A percentile compares a stretch with the other conserved stretches of the same genome.
phyloP scores from a whole-genome alignment of 140 eudicot species.

The Anethum foeniculum region DNA sequence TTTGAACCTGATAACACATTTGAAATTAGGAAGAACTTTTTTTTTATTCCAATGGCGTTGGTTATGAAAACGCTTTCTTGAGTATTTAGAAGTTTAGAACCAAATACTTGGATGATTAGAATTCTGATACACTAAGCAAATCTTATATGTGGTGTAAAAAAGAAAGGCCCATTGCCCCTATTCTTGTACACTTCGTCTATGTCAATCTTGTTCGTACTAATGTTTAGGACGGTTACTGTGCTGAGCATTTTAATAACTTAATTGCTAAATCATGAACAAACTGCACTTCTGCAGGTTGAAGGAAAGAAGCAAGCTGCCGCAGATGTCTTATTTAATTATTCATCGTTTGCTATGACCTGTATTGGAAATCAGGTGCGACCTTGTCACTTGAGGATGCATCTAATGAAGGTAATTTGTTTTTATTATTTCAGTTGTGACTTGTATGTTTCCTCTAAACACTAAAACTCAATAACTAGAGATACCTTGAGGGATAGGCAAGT shows the following conservation, averaged over 20 bases:
- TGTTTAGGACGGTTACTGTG: not conserved
- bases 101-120: not conserved
- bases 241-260: not conserved
- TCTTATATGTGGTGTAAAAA: not conserved
- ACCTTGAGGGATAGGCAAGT: not conserved
- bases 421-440: not conserved
- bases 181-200: not conserved
- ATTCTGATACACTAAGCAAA: not conserved
- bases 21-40: not conserved
- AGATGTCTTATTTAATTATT: conserved; percentile 72
- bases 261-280: not conserved
- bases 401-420: conserved; percentile 63
- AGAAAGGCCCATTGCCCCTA: not conserved
- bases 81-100: not conserved
- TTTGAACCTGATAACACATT: not conserved
- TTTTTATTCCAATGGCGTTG: not conserved
- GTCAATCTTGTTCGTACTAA: not conserved
- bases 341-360: conserved; percentile 75
- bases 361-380: conserved; percentile 87
- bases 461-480: not conserved
- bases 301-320: conserved; percentile 97
- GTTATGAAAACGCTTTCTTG: not conserved
- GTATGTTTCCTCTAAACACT: not conserved
- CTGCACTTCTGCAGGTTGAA: conserved; percentile 39
- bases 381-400: conserved; percentile 88